Conservation (phyloP, 2,329 filamentous ascomycete genomes). For the Beauveria sp. region DNA sequence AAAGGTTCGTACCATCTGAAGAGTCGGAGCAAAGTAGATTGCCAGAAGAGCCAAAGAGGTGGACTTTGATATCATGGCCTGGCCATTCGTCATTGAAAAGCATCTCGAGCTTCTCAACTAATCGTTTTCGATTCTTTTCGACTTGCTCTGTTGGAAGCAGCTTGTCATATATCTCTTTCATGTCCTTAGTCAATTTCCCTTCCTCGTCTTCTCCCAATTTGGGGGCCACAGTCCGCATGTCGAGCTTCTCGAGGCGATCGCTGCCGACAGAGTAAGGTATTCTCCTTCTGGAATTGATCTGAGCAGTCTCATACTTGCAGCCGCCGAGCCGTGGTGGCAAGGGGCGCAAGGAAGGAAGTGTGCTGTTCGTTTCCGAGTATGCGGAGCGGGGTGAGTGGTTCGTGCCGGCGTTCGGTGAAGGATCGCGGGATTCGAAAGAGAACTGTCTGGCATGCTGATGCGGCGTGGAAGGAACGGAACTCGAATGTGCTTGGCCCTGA, state of each 20-base stretch:
- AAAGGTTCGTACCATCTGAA: conserved; percentile 64
- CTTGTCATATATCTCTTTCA: conserved; percentile 75
- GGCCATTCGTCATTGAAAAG: conserved; percentile 91
- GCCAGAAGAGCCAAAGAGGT: conserved; percentile 96
- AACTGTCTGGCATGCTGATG: conserved; percentile 81
- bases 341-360: conserved; percentile 59
- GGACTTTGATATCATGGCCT: conserved; percentile 78
- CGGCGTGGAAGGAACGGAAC: conserved; percentile 86
- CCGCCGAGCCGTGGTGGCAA: conserved; percentile 50
- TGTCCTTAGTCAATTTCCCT: conserved; percentile 67
- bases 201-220: conserved; percentile 66
- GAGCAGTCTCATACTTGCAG: conserved; percentile 85
- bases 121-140: conserved; percentile 62
- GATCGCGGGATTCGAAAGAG: conserved; percentile 67
- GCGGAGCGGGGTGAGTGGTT: conserved; percentile 85
- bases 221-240: conserved; percentile 64
- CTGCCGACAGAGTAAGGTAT: conserved; percentile 90
- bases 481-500: conserved; percentile 53
- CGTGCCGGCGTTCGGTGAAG: conserved; percentile 68
- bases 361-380: conserved; percentile 79
- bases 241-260: conserved; percentile 65
- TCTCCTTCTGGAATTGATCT: conserved; percentile 71
- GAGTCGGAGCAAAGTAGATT: conserved; percentile 92
- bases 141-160: conserved; percentile 77
- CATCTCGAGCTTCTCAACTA: conserved; percentile 81